Percentiles rank a stretch among this genome's conserved stretches.
Evolutionary conservation across 208 protist species (phyloP).

Genomic region (Crithidia bombi): DNA sequence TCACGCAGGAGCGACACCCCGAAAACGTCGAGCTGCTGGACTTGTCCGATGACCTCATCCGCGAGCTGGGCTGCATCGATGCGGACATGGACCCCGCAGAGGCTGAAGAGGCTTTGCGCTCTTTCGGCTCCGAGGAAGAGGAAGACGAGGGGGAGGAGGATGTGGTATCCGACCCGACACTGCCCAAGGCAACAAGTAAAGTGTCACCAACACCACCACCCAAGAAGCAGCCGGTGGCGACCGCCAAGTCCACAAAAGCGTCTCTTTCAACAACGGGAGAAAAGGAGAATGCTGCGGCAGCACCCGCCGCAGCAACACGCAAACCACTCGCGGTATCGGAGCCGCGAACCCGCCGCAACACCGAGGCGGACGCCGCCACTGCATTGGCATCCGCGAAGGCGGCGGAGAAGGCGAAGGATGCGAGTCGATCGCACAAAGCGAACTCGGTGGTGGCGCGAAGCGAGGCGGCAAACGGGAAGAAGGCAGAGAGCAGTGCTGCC

Average conservation of each 20-base stretch:
- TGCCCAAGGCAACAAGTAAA: neutral
- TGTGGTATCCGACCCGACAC: neutral
- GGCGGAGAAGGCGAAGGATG: neutral
- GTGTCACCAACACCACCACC: neutral
- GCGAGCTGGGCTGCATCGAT: constrained; percentile 14
- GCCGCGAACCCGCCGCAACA: neutral
- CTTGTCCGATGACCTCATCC: constrained; percentile 17
- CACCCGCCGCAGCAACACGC: neutral
- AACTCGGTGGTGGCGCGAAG: neutral
- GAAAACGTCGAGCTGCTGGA: constrained; percentile 25
- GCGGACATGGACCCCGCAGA: constrained; percentile 12
- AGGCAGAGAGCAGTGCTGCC: neutral
- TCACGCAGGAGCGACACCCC: constrained; percentile 19
- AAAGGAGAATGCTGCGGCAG: neutral
- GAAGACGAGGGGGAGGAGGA: neutral
- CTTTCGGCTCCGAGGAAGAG: constrained; percentile 1
- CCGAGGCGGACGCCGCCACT: neutral
- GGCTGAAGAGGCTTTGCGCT: constrained; percentile 12
- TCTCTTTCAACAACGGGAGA: no score
- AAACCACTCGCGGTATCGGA: neutral
- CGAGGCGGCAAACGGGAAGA: neutral
- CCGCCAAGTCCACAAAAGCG: neutral
- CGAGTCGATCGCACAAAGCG: neutral
- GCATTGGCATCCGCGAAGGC: neutral
- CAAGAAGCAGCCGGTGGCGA: neutral